Conservation (phyloP, 352 stramenopile species). For the Aphanomyces cochlioides region DNA sequence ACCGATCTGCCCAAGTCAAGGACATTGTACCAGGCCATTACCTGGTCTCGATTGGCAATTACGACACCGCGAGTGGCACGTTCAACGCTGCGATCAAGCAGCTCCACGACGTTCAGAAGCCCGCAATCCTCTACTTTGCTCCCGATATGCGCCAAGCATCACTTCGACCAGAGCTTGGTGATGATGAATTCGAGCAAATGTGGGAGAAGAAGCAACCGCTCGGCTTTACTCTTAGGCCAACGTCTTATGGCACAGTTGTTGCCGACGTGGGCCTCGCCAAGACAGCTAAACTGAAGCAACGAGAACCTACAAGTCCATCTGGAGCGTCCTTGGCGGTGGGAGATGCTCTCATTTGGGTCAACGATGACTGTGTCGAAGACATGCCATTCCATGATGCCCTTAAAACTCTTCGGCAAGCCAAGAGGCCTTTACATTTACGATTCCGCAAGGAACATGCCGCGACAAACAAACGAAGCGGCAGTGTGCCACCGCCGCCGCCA, state of each 20-base stretch:
- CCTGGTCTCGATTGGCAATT: slow-evolving; percentile 80
- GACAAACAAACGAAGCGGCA: slow-evolving; percentile 1
- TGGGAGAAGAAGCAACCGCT: slow-evolving; percentile 88
- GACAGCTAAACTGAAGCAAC: slow-evolving; percentile 74
- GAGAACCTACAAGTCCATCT: slow-evolving; percentile 50
- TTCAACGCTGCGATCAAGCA: slow-evolving; percentile 89
- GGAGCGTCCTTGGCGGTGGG: slow-evolving; percentile 53
- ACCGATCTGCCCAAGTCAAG: slow-evolving; percentile 80
- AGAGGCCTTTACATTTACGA: slow-evolving; percentile 75
- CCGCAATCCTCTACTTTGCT: slow-evolving; percentile 79
- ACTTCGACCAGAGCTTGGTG: slow-evolving; percentile 51
- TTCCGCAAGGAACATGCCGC: slow-evolving; percentile 39
- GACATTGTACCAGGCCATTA: slow-evolving; percentile 85
- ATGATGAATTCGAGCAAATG: slow-evolving; percentile 80
- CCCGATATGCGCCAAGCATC: slow-evolving; percentile 78
- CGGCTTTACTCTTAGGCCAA: slow-evolving; percentile 73
- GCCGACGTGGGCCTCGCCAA: slow-evolving; percentile 79
- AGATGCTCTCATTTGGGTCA: slow-evolving; percentile 77
- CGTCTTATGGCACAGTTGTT: slow-evolving; percentile 65
- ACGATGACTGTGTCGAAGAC: slow-evolving; percentile 68
- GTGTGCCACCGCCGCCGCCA: slow-evolving; percentile 20
- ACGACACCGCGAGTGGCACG: slow-evolving; percentile 78
- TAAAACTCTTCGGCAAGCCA: slow-evolving; percentile 79
- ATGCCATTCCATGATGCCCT: slow-evolving; percentile 78
- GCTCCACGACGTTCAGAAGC: slow-evolving; percentile 82